Conservation (phyloP, 768 basidiomycete species). For the Trametes cingulata region DNA sequence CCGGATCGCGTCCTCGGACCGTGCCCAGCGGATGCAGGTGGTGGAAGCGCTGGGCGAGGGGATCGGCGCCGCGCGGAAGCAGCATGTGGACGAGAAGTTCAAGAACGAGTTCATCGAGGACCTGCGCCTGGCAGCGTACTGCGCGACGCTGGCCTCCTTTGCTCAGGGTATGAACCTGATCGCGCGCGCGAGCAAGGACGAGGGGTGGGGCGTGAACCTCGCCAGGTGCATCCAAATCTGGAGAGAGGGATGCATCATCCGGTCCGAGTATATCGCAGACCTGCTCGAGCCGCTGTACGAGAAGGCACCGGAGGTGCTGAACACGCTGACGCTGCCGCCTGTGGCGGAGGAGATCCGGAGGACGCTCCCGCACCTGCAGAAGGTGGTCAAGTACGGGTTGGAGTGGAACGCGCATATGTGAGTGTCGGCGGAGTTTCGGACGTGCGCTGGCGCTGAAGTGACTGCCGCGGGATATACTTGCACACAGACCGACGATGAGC, state of each 20-base stretch:
- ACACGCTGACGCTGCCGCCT: constrained; percentile 16
- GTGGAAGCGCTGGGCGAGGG: constrained; percentile 16
- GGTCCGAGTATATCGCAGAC: constrained; percentile 26
- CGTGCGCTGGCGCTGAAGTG: background rate
- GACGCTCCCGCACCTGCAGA: constrained; percentile 13
- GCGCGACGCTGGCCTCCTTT: constrained; percentile 22
- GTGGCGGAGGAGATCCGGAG: constrained; percentile 20
- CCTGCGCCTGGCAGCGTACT: constrained; percentile 25
- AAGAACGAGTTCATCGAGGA: constrained; percentile 17
- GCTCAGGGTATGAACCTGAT: constrained; percentile 26
- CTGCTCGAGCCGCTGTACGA: constrained; percentile 23
- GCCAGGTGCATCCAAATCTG: constrained; percentile 24
- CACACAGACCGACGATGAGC: constrained; percentile 21
- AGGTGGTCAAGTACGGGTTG: constrained; percentile 13
- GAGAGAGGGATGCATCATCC: constrained; percentile 28
- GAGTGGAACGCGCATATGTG: constrained; percentile 25
- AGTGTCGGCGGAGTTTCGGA: background rate
- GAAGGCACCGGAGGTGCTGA: constrained; percentile 11
- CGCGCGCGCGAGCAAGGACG: constrained; percentile 23
- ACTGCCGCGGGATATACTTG: background rate
- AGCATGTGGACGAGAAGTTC: constrained; percentile 15
- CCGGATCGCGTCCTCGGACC: constrained; percentile 27
- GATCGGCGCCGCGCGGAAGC: constrained; percentile 18
- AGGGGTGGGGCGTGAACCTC: constrained; percentile 24
- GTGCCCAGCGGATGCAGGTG: constrained; percentile 22